Conservation (phyloP, 2,329 filamentous ascomycete species). For the Talaromyces marneffei region DNA sequence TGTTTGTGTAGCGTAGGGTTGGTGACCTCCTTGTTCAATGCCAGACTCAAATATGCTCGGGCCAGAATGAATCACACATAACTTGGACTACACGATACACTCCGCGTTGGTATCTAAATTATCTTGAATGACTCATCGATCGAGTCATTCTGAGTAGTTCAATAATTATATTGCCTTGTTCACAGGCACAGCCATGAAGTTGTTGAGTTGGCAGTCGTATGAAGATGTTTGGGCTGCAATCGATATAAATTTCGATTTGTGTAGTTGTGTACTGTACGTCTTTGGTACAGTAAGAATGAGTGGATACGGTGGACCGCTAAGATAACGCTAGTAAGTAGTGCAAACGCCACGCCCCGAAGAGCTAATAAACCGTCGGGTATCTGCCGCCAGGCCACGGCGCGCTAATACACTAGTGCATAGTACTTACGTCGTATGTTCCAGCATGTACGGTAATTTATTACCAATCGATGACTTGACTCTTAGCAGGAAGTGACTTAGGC, state of each 20-base stretch:
- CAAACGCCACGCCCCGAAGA: background rate
- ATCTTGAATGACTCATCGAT: background rate
- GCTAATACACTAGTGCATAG: constrained; percentile 4
- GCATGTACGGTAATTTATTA: constrained; percentile 7
- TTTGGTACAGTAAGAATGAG: background rate
- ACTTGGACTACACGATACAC: background rate
- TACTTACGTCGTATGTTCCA: background rate
- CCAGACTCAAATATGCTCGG: background rate
- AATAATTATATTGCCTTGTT: background rate
- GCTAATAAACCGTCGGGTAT: constrained; percentile 9
- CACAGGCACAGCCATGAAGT: background rate
- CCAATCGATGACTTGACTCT: background rate
- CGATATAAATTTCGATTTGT: background rate
- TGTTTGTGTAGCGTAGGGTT: background rate
- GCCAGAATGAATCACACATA: background rate
- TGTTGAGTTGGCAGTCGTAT: background rate
- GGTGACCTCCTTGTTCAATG: background rate
- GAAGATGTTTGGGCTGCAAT: constrained; percentile 4
- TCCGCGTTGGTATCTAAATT: background rate
- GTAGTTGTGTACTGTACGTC: background rate
- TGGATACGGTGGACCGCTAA: background rate
- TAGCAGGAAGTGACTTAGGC: background rate
- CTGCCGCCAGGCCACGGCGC: background rate
- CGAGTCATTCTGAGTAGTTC: background rate
- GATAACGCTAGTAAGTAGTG: background rate